A percentile compares a stretch with the other conserved stretches of the same genome.
Evolutionary conservation across 169 alveolate species (phyloP).

Genomic region (Eimeria maxima): DNA sequence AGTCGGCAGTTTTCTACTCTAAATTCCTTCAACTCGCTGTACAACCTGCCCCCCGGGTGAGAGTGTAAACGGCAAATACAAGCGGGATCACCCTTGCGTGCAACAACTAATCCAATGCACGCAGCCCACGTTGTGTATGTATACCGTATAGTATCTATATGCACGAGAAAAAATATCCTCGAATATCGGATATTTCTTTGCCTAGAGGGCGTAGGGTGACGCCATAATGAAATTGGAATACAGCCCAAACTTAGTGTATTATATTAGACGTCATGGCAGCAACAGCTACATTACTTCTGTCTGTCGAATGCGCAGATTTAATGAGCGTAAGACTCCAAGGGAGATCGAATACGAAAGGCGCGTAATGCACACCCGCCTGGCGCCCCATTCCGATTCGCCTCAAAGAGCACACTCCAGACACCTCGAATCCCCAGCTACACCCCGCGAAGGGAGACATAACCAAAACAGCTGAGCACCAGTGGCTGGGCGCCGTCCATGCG

Average conservation of each 20-base stretch:
- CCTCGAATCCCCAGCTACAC: neutral
- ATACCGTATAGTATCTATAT: too few relatives aligned
- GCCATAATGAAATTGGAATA: too few relatives aligned
- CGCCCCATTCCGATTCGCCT: neutral
- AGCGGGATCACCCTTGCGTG: too few relatives aligned
- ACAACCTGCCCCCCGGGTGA: constrained; percentile 33
- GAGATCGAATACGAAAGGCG: constrained; percentile 45
- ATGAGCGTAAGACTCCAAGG: constrained; percentile 27
- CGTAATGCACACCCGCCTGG: constrained; percentile 11
- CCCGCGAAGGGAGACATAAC: neutral
- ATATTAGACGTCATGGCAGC: too few relatives aligned
- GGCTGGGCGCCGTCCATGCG: too few relatives aligned
- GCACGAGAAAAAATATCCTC: too few relatives aligned
- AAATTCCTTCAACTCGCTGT: constrained; percentile 34
- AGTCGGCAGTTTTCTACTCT: neutral
- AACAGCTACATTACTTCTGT: neutral
- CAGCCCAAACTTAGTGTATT: too few relatives aligned
- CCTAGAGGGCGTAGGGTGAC: too few relatives aligned
- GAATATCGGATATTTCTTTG: too few relatives aligned
- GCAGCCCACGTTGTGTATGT: too few relatives aligned
- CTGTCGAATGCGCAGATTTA: neutral
- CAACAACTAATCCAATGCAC: too few relatives aligned
- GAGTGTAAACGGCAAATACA: neutral
- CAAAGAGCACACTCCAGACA: neutral
- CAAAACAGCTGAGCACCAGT: neutral